phyloP scores from a whole-genome alignment of 2,329 filamentous ascomycete species.

The Epichloe bromicola region DNA sequence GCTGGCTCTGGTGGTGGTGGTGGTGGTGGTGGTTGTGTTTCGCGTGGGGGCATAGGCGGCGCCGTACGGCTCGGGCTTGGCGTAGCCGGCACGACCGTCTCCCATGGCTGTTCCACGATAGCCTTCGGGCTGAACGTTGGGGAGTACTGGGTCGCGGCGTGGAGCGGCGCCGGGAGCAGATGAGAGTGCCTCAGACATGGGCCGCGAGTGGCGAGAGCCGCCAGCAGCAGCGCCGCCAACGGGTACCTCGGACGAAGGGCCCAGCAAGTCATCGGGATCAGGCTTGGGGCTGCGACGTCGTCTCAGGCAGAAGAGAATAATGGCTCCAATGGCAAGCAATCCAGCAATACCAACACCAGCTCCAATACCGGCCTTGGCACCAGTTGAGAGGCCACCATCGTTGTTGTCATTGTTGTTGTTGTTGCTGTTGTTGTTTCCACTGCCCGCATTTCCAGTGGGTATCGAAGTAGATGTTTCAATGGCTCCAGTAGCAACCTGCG shows the following conservation, averaged over 20 bases:
- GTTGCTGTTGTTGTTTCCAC: conserved; percentile 8
- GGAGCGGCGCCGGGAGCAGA: conserved; percentile 15
- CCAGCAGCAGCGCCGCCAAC: conserved; percentile 17
- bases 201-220: conserved; percentile 11
- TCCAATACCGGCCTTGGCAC: conserved; percentile 32
- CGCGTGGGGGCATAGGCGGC: conserved; percentile 16
- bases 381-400: conserved; percentile 23
- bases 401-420: conserved; percentile 1
- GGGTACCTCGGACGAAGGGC: conserved; percentile 28
- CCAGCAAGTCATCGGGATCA: conserved; percentile 26
- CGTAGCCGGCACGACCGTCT: conserved; percentile 26
- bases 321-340: conserved; percentile 18
- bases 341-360: conserved; percentile 25
- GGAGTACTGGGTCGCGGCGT: conserved; percentile 14
- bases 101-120: conserved; percentile 27
- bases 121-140: conserved; percentile 17
- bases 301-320: conserved; percentile 19
- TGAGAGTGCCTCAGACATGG: conserved; percentile 19
- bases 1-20: conserved; percentile 6
- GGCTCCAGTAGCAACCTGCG: conserved; percentile 18
- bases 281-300: conserved; percentile 20
- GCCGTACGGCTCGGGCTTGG: conserved; percentile 24
- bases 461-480: conserved; percentile 16
- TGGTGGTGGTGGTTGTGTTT: conserved; percentile 5
- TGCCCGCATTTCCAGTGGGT: conserved; percentile 13